A percentile compares a stretch with the other conserved stretches of the same genome.
Evolutionary conservation across 306 rosid genomes (phyloP).

Genomic region (Hylodesmum podocarpum): DNA sequence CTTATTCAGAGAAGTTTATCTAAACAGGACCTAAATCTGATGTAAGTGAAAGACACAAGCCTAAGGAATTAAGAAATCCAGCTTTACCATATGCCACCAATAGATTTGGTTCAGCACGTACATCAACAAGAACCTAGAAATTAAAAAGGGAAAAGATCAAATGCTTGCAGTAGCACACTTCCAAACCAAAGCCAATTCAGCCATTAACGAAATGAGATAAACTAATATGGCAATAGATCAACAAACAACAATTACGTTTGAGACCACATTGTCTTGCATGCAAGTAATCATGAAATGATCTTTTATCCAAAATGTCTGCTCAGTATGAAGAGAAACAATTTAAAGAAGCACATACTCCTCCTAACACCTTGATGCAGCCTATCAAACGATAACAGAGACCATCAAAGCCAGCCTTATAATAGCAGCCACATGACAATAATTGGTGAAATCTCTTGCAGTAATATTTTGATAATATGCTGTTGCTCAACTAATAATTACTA

Average conservation of each 20-base stretch:
- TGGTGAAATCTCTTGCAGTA: not conserved
- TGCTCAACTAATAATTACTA: not conserved
- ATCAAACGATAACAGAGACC: not conserved
- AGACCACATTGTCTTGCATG: not conserved
- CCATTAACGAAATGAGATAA: not conserved
- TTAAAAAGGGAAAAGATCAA: slow-evolving; percentile 13
- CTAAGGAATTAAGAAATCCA: slow-evolving; percentile 14
- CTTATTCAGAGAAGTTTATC: too few relatives aligned
- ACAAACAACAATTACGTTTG: slow-evolving; percentile 19
- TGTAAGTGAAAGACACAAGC: slow-evolving; percentile 15
- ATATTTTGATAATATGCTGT: slow-evolving; percentile 17
- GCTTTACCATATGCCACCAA: slow-evolving; percentile 85
- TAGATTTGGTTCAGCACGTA: slow-evolving; percentile 76
- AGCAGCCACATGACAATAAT: not conserved
- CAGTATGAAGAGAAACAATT: slow-evolving; percentile 2
- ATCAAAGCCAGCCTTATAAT: not conserved
- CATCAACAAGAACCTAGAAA: slow-evolving; percentile 82
- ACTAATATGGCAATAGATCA: not conserved
- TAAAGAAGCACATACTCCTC: not conserved
- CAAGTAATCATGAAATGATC: slow-evolving; percentile 1
- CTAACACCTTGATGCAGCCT: not conserved
- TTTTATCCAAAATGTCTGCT: slow-evolving; percentile 10
- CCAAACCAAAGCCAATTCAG: not conserved
- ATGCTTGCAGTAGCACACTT: not conserved
- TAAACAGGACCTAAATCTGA: too few relatives aligned